Evolutionary conservation across 768 basidiomycete genomes (phyloP).

Genomic region (Leucosporidium yakuticum): DNA sequence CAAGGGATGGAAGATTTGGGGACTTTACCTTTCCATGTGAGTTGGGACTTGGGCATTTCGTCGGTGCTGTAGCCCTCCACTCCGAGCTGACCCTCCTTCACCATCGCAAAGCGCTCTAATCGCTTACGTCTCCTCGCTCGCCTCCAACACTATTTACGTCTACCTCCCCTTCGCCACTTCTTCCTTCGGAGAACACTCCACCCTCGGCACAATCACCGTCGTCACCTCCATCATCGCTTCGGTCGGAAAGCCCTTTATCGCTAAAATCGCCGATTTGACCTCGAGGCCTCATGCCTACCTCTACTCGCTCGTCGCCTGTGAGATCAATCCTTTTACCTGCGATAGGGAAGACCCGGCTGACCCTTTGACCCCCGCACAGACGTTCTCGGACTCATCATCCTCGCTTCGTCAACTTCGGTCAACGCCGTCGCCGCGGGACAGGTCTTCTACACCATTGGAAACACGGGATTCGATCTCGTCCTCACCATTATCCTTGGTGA

Average conservation of each 20-base stretch:
- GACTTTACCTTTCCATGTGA: background rate
- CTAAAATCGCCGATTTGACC: background rate
- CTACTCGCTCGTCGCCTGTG: background rate
- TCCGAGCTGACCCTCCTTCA: background rate
- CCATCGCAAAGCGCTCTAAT: background rate
- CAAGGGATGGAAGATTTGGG: conserved; percentile 5
- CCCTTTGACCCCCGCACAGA: background rate
- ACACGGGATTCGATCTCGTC: background rate
- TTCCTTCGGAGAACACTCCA: conserved; percentile 5
- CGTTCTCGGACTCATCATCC: background rate
- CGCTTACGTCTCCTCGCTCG: background rate
- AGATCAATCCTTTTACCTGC: no score
- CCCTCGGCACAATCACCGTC: background rate
- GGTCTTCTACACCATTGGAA: conserved; percentile 3
- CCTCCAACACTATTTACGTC: background rate
- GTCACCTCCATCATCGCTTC: background rate
- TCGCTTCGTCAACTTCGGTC: background rate
- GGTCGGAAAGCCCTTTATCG: background rate
- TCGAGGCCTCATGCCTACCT: background rate
- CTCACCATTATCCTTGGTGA: conserved; percentile 1
- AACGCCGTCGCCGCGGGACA: conserved; percentile 9
- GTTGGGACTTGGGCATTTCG: no score
- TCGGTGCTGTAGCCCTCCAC: background rate
- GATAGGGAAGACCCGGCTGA: no score
- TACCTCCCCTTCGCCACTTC: conserved; percentile 11